These are phyloP conservation scores for Cutaneotrichosporon sp. DNA, from an alignment of 1,284 basidiomycete species.

Conservation along the genomic window DNA sequence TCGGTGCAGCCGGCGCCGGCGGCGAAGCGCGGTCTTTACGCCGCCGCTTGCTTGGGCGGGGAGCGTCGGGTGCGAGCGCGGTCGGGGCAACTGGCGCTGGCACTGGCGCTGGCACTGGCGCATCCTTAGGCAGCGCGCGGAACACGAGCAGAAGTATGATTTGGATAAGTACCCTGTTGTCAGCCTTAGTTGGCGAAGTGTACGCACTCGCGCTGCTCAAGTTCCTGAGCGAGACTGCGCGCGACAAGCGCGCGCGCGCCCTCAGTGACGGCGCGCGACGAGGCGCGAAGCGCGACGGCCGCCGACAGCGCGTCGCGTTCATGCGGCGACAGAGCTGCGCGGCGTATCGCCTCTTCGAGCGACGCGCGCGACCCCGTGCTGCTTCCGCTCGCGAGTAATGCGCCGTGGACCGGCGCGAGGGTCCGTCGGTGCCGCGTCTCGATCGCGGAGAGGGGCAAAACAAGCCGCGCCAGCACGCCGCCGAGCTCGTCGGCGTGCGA, in stretches of 20 bases:
- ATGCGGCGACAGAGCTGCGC: slow-evolving; percentile 1
- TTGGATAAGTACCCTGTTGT: slow-evolving; percentile 34
- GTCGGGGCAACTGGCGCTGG: no score
- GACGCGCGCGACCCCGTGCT: not conserved
- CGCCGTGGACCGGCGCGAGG: slow-evolving; percentile 17
- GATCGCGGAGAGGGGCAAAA: slow-evolving; percentile 9
- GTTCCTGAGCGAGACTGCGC: slow-evolving; percentile 27
- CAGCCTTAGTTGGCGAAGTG: not conserved
- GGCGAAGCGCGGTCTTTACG: no score
- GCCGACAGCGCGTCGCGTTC: slow-evolving; percentile 21
- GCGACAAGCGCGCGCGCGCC: slow-evolving; percentile 17
- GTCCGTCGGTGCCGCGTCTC: slow-evolving; percentile 29
- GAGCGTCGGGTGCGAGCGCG: no score
- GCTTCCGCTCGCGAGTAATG: not conserved
- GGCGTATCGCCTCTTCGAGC: not conserved
- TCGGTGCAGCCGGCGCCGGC: not conserved
- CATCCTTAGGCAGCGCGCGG: slow-evolving; percentile 1
- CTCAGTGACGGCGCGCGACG: slow-evolving; percentile 22
- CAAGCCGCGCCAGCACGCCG: not conserved
- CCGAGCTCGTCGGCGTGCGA: not conserved
- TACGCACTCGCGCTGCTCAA: slow-evolving; percentile 41
- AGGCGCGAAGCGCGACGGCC: slow-evolving; percentile 22
- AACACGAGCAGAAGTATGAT: slow-evolving; percentile 31
- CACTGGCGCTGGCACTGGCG: no score
- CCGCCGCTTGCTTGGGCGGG: no score